phyloP scores from a whole-genome alignment of 176 grass and related monocot genomes.

The sorghum (Sorghum bicolor) region Sorghum_bicolor_NCBIv3 NC_012871.2:75148001-75148500 shows the following conservation, averaged over 20 bases:
- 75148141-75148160: conserved; percentile 76
- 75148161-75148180: conserved; percentile 79
- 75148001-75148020: neutral
- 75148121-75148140: conserved; percentile 80
- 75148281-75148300: conserved; percentile 76
- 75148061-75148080: neutral
- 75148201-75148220: neutral
- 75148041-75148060: neutral
- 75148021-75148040: neutral
- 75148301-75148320: conserved; percentile 75
- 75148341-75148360: conserved; percentile 81
- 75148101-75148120: conserved; percentile 95
- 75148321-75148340: conserved; percentile 94
- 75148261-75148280: conserved; percentile 52
- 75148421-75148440: conserved; percentile 83
- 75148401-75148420: conserved; percentile 52
- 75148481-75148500: conserved; percentile 66
- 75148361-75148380: conserved; percentile 85
- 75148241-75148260: neutral
- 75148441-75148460: conserved; percentile 69
- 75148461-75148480: conserved; percentile 89
- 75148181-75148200: neutral
- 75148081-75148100: conserved; percentile 69
- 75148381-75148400: conserved; percentile 68
- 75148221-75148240: neutral